Percentiles rank a stretch among this genome's conserved stretches.
Conservation (phyloP, 257 asterid genomes). For the Fraxinus cuspidata region DNA sequence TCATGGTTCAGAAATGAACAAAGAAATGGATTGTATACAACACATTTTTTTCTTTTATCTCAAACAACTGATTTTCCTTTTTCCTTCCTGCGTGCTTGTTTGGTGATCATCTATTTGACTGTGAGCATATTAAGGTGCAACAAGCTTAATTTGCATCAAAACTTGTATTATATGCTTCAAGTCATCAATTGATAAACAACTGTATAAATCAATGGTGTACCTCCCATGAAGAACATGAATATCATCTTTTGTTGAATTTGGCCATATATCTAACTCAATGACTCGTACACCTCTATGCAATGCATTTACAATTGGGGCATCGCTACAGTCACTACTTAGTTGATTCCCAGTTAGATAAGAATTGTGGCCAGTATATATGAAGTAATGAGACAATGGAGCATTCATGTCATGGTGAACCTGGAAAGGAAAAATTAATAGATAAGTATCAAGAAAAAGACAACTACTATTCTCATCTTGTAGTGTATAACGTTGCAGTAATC, state of each 20-base stretch:
- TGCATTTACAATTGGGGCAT: constrained; percentile 59
- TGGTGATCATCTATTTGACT: neutral
- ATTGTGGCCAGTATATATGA: constrained; percentile 69
- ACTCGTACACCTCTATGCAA: constrained; percentile 60
- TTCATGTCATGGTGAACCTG: constrained; percentile 78
- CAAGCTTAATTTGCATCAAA: constrained; percentile 10
- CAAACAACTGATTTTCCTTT: neutral
- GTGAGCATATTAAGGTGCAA: neutral
- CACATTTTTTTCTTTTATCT: neutral
- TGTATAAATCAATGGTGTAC: constrained; percentile 31
- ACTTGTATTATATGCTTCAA: neutral
- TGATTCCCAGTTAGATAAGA: constrained; percentile 71
- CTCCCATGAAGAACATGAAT: constrained; percentile 69
- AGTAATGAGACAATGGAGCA: constrained; percentile 67
- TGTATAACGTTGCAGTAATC: neutral
- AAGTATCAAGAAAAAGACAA: neutral
- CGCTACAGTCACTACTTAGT: constrained; percentile 68
- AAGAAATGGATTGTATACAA: neutral
- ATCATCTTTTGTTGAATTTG: constrained; percentile 50
- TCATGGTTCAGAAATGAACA: neutral
- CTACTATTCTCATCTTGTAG: neutral
- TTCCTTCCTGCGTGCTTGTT: neutral
- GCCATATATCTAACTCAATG: constrained; percentile 75
- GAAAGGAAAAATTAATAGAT: constrained; percentile 19
- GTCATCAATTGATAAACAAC: constrained; percentile 2